Conservation (phyloP, 768 basidiomycete genomes). For the Lenzites betulinus region DNA sequence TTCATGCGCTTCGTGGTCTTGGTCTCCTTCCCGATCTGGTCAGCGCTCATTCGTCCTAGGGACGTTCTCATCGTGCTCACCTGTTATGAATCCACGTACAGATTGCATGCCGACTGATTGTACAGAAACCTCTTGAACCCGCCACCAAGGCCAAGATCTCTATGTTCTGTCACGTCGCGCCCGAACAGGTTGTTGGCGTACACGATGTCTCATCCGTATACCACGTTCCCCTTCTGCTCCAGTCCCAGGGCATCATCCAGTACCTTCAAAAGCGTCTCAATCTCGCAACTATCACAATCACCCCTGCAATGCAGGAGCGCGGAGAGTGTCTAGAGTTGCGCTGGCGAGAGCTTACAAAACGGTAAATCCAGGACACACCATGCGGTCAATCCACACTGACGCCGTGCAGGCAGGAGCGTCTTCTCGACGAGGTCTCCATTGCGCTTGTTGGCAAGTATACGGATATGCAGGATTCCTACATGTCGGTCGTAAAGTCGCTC, state of each 20-base stretch:
- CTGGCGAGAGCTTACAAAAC: constrained; percentile 84
- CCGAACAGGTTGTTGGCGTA: constrained; percentile 90
- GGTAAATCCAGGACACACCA: constrained; percentile 43
- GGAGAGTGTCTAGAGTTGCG: constrained; percentile 67
- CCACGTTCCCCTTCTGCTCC: constrained; percentile 91
- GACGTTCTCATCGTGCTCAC: background rate
- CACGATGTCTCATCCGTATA: constrained; percentile 97
- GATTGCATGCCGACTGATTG: constrained; percentile 92
- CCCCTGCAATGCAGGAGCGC: constrained; percentile 55
- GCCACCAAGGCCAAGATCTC: constrained; percentile 95
- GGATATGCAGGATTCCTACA: constrained; percentile 95
- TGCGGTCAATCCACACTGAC: background rate
- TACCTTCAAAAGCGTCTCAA: constrained; percentile 85
- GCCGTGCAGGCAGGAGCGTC: constrained; percentile 78
- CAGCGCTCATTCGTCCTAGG: constrained; percentile 29
- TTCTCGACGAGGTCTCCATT: constrained; percentile 87
- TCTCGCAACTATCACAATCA: constrained; percentile 57
- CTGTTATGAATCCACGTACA: constrained; percentile 30
- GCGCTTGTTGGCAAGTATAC: constrained; percentile 98
- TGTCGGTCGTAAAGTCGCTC: constrained; percentile 95
- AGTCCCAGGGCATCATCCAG: constrained; percentile 88
- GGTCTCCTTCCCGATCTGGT: constrained; percentile 93
- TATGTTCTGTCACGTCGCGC: constrained; percentile 97
- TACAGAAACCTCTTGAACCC: constrained; percentile 76
- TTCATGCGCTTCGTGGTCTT: constrained; percentile 89